Evolutionary conservation across 352 stramenopile genomes (phyloP).

Genomic region (Phytophthora capsici): DNA sequence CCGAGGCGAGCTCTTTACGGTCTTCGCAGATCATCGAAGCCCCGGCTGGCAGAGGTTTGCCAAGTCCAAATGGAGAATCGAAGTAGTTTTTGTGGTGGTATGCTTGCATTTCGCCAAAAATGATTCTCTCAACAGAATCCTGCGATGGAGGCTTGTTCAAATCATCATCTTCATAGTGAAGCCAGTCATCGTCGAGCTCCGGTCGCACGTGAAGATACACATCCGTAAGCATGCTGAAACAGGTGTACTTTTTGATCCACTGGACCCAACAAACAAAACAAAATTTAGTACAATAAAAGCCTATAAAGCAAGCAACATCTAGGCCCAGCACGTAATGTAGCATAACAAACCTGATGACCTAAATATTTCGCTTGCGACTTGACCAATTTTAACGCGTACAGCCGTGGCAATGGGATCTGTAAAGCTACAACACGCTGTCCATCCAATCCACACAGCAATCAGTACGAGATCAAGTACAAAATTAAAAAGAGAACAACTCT

Average conservation of each 20-base stretch:
- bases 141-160: constrained; percentile 70
- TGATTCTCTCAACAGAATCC: constrained; percentile 75
- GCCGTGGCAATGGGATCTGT: constrained; percentile 59
- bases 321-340: too few relatives aligned
- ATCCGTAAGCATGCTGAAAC: constrained; percentile 76
- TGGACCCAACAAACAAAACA: constrained; percentile 29
- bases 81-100: constrained; percentile 89
- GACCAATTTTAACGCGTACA: constrained; percentile 86
- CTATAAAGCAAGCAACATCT: too few relatives aligned
- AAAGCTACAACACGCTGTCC: constrained; percentile 74
- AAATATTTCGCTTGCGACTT: constrained; percentile 89
- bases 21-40: constrained; percentile 65
- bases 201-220: constrained; percentile 82
- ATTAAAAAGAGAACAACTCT: neutral
- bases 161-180: constrained; percentile 84
- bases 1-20: constrained; percentile 61
- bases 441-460: constrained; percentile 3
- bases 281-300: too few relatives aligned
- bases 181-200: constrained; percentile 83
- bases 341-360: constrained; percentile 62
- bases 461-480: constrained; percentile 7
- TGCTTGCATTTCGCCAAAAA: constrained; percentile 88
- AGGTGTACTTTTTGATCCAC: constrained; percentile 89
- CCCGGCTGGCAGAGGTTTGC: constrained; percentile 53
- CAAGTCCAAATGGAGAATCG: constrained; percentile 56